A percentile compares a stretch with the other conserved stretches of the same genome.
Evolutionary conservation across 345 rosid species (phyloP).

Genomic region (Durio zibethinus): DNA sequence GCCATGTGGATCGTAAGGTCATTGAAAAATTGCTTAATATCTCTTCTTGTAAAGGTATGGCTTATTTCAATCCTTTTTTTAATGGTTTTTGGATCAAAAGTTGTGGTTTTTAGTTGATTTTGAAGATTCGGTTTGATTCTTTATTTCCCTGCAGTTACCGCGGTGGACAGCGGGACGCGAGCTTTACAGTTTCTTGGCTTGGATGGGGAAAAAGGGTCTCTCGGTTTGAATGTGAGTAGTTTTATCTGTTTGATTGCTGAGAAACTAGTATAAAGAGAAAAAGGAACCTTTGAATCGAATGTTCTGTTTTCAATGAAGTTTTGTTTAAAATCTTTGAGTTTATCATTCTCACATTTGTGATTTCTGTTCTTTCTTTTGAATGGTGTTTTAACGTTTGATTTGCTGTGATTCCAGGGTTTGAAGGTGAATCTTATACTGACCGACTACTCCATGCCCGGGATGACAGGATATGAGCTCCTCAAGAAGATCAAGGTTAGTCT

Average conservation of each 20-base stretch:
- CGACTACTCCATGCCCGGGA: conserved; percentile 84
- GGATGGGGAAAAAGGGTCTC: conserved; percentile 60
- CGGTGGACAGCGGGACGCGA: conserved; percentile 67
- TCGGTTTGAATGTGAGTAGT: conserved; percentile 58
- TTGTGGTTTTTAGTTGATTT: not conserved
- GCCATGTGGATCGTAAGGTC: conserved; percentile 71
- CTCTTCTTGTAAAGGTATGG: conserved; percentile 73
- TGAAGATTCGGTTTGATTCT: not conserved
- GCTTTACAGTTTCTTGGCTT: conserved; percentile 77
- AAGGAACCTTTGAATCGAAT: not conserved
- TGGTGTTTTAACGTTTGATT: not conserved
- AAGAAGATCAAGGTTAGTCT: conserved; percentile 63
- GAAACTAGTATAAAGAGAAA: not conserved
- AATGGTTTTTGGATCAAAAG: not conserved
- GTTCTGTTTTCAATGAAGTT: not conserved
- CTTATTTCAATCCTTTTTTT: not conserved
- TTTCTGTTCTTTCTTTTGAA: not conserved
- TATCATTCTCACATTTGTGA: not conserved
- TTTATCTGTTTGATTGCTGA: conserved; percentile 20
- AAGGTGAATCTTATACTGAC: conserved; percentile 78
- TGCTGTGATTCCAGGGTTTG: conserved; percentile 42
- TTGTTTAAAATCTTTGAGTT: too few relatives aligned
- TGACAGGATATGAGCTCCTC: conserved; percentile 78
- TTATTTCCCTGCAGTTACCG: conserved; percentile 45
- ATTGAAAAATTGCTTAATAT: conserved; percentile 72